Base-by-base conservation (phyloP, 768 basidiomycete species). In the Pisolithus albus region DNA sequence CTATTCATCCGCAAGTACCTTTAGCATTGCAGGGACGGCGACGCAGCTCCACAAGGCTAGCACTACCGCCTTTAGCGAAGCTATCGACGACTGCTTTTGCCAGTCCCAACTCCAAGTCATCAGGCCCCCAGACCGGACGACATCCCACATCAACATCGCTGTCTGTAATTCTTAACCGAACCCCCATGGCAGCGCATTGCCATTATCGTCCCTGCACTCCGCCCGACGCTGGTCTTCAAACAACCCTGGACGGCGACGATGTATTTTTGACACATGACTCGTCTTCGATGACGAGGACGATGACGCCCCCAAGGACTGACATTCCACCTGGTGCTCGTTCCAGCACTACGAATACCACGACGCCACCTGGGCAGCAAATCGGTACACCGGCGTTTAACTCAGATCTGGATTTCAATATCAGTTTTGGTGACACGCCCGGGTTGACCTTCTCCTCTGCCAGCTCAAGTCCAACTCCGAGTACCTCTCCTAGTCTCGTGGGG, bases 401-500 rank as follows among this genome's bases (percentile, higher is more conserved):
- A 39, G 58, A 65, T 61, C 52, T 65, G 16, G 41, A 54, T 37
- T 56, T 65, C 10, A 43, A 59, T 36, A 7, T 51, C 32, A 47
- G 26, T 46, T 52, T 46, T 18, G 37, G 51, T 7, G 32, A 36
- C n/a, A 32, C 56, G n/a, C 59, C 54, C 49, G 16, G 52, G 2
- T 16, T 63, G 1, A 58, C 65, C 48, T 37, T 55, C 11, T 55
- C 54, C 13, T 36, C 48, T 15, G 54, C 62, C 11, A 53, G 59
- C 2, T 56, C 59, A n/a, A 59, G 59, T 32, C 15, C 48, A 3
- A 48, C 32, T 2, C 40, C 46, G 1, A 39, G 54, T 47, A 57
- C 61, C 56, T 64, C 66, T n/a, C 61, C 60, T 37, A 49, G 44
- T 21, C 60, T 61, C 1, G 64, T 57, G 1, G 50, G 39, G 7